phyloP scores from a whole-genome alignment of 2,329 filamentous ascomycete genomes.

The Fusarium ambrosium region DNA sequence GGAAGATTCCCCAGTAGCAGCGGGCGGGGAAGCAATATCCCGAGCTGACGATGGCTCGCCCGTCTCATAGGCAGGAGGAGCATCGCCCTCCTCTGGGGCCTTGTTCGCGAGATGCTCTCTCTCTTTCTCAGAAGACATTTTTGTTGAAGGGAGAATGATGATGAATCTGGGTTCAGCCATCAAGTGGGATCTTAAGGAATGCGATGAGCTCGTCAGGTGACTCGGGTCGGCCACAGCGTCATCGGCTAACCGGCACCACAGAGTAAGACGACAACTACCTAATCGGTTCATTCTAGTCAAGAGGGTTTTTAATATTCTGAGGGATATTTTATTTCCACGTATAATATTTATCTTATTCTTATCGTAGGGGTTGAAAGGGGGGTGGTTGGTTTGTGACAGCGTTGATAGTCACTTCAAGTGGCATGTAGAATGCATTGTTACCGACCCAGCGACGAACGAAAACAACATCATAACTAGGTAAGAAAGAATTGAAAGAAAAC shows the following conservation, averaged over 20 bases:
- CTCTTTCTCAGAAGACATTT: constrained; percentile 33
- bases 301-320: background rate
- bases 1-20: background rate
- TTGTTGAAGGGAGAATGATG: background rate
- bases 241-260: constrained; percentile 31
- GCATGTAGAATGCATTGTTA: background rate
- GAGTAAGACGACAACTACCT: constrained; percentile 14
- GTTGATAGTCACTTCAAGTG: background rate
- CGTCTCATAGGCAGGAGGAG: constrained; percentile 22
- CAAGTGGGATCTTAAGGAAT: constrained; percentile 15
- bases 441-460: background rate
- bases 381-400: background rate
- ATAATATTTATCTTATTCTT: background rate
- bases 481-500: too few species aligned
- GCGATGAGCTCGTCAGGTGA: background rate
- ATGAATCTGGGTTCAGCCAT: background rate
- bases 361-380: background rate
- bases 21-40: background rate
- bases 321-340: background rate
- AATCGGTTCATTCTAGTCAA: background rate
- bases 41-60: constrained; percentile 12
- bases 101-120: constrained; percentile 23
- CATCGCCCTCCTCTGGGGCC: background rate
- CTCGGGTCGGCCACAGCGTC: constrained; percentile 30
- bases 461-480: background rate